phyloP scores from a whole-genome alignment of 2,329 filamentous ascomycete genomes.

The Fusarium denticulatum region DNA sequence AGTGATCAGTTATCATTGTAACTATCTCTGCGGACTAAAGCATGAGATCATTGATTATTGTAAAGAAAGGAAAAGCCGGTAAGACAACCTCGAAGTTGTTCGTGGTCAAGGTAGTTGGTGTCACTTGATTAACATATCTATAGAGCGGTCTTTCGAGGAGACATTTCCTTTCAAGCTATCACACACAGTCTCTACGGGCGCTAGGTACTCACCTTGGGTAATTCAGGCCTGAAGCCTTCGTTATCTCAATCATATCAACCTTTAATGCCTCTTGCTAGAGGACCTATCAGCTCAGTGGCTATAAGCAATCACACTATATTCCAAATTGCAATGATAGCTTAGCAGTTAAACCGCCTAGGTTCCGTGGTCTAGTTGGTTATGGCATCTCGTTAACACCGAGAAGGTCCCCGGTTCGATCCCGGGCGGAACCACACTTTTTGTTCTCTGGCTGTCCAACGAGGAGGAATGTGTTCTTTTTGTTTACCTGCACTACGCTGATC shows the following conservation, averaged over 20 bases:
- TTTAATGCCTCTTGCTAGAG: not conserved
- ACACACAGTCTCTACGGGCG: not conserved
- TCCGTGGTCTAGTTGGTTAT: slow-evolving; percentile 38
- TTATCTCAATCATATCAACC: not conserved
- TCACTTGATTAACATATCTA: not conserved
- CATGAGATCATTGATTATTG: not conserved
- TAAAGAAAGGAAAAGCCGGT: not conserved
- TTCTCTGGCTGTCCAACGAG: fast-evolving
- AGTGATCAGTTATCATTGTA: too few relatives aligned
- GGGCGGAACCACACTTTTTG: slow-evolving; percentile 7
- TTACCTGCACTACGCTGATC: not conserved
- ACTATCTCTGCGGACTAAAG: too few relatives aligned
- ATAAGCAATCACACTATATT: fast-evolving
- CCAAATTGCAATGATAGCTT: fast-evolving
- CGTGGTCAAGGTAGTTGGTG: not conserved
- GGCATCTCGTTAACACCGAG: slow-evolving; percentile 19
- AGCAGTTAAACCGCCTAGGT: slow-evolving; percentile 17
- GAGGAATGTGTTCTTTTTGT: not conserved
- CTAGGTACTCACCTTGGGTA: not conserved
- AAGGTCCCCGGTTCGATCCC: slow-evolving; percentile 16
- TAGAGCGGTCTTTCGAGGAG: not conserved
- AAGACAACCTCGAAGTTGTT: not conserved
- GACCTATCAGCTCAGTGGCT: too few relatives aligned
- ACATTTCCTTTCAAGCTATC: not conserved
- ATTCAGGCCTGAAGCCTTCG: not conserved